Conservation (phyloP, 805 yeast genomes). For the Saturnispora ahearnii region DNA sequence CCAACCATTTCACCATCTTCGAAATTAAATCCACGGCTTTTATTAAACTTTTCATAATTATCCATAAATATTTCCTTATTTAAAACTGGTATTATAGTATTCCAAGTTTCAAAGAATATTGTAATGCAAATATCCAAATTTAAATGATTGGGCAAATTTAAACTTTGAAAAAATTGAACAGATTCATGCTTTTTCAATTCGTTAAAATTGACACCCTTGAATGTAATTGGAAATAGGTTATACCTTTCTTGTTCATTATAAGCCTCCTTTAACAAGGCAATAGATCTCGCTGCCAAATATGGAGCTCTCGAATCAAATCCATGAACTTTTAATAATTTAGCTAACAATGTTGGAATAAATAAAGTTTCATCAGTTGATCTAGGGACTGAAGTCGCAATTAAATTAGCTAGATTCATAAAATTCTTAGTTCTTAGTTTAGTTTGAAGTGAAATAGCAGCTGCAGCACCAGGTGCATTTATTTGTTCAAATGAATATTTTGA, state of each 20-base stretch:
- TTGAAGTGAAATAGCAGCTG: conserved; percentile 53
- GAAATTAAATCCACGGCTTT: conserved; percentile 37
- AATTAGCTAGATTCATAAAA: conserved; percentile 39
- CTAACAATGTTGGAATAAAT: conserved; percentile 62
- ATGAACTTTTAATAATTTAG: conserved; percentile 58
- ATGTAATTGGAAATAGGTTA: conserved; percentile 24
- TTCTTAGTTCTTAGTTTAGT: conserved; percentile 35
- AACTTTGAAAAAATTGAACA: conserved; percentile 33
- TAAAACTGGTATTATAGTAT: conserved; percentile 55
- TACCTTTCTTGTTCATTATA: conserved; percentile 27
- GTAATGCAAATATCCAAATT: conserved; percentile 62
- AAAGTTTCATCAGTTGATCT: conserved; percentile 72
- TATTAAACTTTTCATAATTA: conserved; percentile 42
- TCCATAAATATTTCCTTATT: conserved; percentile 60
- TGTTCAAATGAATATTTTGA: conserved; percentile 41
- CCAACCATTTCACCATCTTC: conserved; percentile 34
- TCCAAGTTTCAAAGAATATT: conserved; percentile 72
- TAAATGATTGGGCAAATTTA: conserved; percentile 42
- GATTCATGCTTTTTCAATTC: conserved; percentile 35
- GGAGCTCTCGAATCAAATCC: conserved; percentile 68
- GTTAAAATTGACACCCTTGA: conserved; percentile 32
- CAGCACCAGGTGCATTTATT: conserved; percentile 68
- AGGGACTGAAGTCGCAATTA: conserved; percentile 67
- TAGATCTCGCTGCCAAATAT: conserved; percentile 58
- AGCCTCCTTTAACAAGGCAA: conserved; percentile 57